phyloP scores from a whole-genome alignment of 805 yeast genomes.

The Kodamaea nitidulidarum region DNA sequence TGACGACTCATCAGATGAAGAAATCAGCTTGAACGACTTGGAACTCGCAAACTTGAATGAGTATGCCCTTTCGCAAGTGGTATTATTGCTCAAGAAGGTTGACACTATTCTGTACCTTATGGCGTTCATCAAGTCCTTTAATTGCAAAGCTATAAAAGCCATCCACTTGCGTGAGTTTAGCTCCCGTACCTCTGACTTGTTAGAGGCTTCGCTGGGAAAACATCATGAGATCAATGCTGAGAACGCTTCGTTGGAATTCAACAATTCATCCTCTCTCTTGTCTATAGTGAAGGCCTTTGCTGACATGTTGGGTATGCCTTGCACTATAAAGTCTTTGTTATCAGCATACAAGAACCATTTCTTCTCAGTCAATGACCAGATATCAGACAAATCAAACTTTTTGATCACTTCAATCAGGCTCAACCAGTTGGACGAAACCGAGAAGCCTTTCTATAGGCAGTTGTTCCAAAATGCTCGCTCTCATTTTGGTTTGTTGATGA shows the following conservation, averaged over 20 bases:
- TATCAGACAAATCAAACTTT: conserved; percentile 23
- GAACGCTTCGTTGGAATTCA: conserved; percentile 21
- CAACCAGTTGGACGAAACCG: conserved; percentile 19
- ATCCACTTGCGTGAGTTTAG: conserved; percentile 56
- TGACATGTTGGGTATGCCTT: conserved; percentile 26
- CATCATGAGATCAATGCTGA: conserved; percentile 15
- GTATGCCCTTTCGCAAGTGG: conserved; percentile 22
- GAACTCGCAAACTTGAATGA: conserved; percentile 16
- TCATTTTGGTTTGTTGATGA: conserved; percentile 32
- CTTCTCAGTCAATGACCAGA: conserved; percentile 29
- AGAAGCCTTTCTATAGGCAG: conserved; percentile 20
- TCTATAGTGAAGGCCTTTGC: conserved; percentile 33
- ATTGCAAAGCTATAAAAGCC: conserved; percentile 40
- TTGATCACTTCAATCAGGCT: conserved; percentile 23
- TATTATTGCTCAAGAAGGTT: conserved; percentile 26
- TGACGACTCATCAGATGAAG: conserved; percentile 6
- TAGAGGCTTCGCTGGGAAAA: conserved; percentile 53
- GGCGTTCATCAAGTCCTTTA: conserved; percentile 28
- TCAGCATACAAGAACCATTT: conserved; percentile 29
- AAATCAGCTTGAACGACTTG: conserved; percentile 8
- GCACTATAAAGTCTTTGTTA: conserved; percentile 27
- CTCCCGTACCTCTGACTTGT: conserved; percentile 64
- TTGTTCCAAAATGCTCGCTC: conserved; percentile 24
- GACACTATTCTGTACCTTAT: conserved; percentile 33
- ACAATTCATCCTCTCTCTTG: conserved; percentile 30